Evolutionary conservation across 768 basidiomycete genomes (phyloP).

Genomic region (Phallus indusiatus): DNA sequence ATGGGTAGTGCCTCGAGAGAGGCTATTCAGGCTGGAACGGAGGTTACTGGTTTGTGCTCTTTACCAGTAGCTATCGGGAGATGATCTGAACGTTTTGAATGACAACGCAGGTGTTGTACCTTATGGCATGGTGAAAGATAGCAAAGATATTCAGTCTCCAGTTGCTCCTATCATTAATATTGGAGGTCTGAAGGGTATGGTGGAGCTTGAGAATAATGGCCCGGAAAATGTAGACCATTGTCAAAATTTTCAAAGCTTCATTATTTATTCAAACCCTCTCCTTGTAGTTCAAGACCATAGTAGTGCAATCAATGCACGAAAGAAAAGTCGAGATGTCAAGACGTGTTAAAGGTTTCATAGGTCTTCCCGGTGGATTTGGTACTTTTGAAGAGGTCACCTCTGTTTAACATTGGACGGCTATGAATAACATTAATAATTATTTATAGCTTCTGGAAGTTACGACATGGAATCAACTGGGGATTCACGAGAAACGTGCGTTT

Average conservation of each 20-base stretch:
- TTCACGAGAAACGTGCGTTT: constrained; percentile 70
- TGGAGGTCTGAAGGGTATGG: background rate
- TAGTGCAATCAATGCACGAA: constrained; percentile 80
- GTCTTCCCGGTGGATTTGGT: constrained; percentile 88
- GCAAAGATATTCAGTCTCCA: constrained; percentile 24
- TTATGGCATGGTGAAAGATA: constrained; percentile 57
- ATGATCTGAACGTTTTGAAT: background rate
- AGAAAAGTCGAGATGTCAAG: constrained; percentile 89
- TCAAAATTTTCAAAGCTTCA: constrained; percentile 10
- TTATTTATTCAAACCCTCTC: background rate
- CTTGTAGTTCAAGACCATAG: constrained; percentile 22
- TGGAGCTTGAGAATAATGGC: constrained; percentile 8
- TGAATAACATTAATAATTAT: background rate
- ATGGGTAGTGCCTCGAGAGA: constrained; percentile 77
- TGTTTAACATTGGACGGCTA: background rate
- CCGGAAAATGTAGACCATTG: constrained; percentile 11
- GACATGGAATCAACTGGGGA: constrained; percentile 90
- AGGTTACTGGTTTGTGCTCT: constrained; percentile 31
- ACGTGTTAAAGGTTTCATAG: constrained; percentile 71
- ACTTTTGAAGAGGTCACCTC: constrained; percentile 82
- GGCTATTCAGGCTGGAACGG: constrained; percentile 55
- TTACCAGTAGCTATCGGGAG: background rate
- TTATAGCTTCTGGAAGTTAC: constrained; percentile 76
- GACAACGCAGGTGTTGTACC: constrained; percentile 61
- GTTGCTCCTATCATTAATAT: background rate